phyloP scores from a whole-genome alignment of 768 basidiomycete species.

The Serendipita sp. region DNA sequence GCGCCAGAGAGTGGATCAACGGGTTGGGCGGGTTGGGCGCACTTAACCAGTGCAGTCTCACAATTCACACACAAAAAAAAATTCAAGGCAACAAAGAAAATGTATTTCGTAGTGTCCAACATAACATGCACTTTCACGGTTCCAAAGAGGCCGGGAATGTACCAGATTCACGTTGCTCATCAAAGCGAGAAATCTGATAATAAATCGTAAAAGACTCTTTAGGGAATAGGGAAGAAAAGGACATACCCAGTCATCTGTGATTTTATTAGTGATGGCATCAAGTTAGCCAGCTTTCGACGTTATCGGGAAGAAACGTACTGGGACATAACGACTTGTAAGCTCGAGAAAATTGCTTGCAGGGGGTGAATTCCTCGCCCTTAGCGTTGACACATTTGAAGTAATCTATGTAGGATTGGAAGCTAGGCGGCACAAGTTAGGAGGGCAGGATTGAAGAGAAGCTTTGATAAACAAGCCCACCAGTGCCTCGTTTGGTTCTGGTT shows the following conservation, averaged over 20 bases:
- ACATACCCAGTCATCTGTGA: constrained; percentile 78
- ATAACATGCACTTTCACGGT: constrained; percentile 26
- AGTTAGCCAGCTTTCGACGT: neutral
- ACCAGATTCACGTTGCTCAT: constrained; percentile 86
- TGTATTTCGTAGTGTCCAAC: constrained; percentile 1
- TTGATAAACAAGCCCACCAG: constrained; percentile 42
- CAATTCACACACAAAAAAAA: neutral
- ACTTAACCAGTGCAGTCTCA: no score
- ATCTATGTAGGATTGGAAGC: constrained; percentile 94
- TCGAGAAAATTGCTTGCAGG: constrained; percentile 96
- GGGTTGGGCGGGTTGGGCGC: no score
- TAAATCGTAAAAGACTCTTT: constrained; percentile 10
- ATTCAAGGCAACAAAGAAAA: neutral
- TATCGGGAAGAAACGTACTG: constrained; percentile 41
- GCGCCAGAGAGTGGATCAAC: neutral
- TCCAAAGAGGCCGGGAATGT: constrained; percentile 88
- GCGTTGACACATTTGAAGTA: constrained; percentile 96
- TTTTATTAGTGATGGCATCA: constrained; percentile 5
- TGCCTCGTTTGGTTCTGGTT: constrained; percentile 91
- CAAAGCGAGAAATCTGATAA: constrained; percentile 65
- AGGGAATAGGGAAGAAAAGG: neutral
- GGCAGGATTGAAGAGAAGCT: neutral
- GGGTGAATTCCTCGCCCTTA: constrained; percentile 95
- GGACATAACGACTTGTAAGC: constrained; percentile 95
- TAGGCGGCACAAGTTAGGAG: constrained; percentile 15